Conservation (phyloP, 2,329 filamentous ascomycete species). For the Hymenoscyphus salicellus region DNA sequence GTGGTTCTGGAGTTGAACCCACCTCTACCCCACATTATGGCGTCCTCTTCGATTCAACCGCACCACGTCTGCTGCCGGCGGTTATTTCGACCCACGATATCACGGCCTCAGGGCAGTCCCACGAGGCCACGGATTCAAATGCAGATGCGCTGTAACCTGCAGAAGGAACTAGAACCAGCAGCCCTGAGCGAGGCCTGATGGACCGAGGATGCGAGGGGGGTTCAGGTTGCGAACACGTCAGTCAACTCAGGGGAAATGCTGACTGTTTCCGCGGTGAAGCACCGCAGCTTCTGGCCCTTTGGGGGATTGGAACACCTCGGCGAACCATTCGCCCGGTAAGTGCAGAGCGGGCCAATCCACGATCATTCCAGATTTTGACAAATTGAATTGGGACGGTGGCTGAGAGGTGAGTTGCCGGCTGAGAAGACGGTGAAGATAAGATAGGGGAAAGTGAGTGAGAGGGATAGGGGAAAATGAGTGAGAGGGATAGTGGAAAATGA, state of each 20-base stretch:
- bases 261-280: not conserved
- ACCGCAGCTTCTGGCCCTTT: not conserved
- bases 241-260: conserved; percentile 3
- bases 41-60: not conserved
- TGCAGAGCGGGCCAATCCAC: not conserved
- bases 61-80: conserved; percentile 10
- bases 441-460: not conserved
- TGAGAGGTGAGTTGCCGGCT: not conserved
- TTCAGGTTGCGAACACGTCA: conserved; percentile 11
- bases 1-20: conserved; percentile 7
- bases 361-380: not conserved
- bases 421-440: not conserved
- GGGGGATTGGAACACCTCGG: not conserved
- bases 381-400: not conserved
- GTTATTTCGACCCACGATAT: not conserved
- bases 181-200: not conserved
- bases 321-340: conserved; percentile 10
- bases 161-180: not conserved
- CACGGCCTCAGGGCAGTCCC: not conserved
- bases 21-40: not conserved
- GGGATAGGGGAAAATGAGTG: not conserved
- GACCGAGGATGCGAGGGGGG: not conserved
- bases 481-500: no score
- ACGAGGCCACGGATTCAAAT: not conserved
- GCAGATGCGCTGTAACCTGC: not conserved